Conservation (phyloP, 2,329 filamentous ascomycete genomes). For the Geosmithia putterillii region DNA sequence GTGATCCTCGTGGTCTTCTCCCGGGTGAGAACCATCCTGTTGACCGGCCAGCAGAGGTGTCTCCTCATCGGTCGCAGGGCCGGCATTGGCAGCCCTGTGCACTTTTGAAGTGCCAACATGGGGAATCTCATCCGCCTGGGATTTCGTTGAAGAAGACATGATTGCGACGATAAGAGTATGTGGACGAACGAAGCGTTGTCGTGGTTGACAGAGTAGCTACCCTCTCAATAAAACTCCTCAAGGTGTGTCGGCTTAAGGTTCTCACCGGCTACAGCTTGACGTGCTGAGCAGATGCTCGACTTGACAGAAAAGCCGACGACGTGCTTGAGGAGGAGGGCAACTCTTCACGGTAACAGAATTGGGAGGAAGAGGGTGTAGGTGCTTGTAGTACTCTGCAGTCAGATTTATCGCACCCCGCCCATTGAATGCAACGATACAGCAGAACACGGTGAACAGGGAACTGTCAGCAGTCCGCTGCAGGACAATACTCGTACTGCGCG, state of each 20-base stretch:
- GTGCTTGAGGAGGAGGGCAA: background rate
- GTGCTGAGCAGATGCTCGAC: background rate
- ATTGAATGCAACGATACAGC: background rate
- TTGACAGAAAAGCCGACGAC: background rate
- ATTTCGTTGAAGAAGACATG: background rate
- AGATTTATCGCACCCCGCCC: background rate
- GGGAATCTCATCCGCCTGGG: background rate
- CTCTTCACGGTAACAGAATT: background rate
- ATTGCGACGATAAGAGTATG: too few relatives aligned
- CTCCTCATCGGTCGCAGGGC: background rate
- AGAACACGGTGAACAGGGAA: background rate
- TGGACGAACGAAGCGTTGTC: too few relatives aligned
- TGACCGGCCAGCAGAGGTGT: slow-evolving; percentile 1
- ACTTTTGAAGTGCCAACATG: background rate
- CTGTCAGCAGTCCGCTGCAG: background rate
- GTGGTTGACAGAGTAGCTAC: background rate
- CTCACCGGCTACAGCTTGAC: background rate
- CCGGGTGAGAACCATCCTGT: background rate
- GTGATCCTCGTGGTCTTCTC: background rate
- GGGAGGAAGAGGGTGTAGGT: background rate
- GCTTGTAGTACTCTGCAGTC: too few relatives aligned
- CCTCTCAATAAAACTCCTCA: background rate
- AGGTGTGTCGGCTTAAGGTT: background rate
- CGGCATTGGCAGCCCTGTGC: background rate
- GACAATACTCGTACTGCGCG: background rate